Evolutionary conservation across 176 grass and related monocot genomes (phyloP).

Genomic region (Bromus sterilis): DNA sequence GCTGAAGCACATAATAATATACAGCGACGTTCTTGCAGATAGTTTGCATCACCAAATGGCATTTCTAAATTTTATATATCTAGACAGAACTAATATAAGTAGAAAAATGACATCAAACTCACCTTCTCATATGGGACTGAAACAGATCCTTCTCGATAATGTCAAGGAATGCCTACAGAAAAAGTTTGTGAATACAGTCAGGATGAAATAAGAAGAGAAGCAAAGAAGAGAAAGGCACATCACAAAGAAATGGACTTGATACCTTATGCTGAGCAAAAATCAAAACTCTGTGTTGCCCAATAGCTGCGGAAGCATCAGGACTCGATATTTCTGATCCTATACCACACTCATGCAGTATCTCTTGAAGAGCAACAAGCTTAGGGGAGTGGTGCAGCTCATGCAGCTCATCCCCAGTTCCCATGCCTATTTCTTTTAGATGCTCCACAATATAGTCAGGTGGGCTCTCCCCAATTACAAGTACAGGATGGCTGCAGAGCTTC

Average conservation of each 20-base stretch:
- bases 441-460: conserved; percentile 52
- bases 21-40: background rate
- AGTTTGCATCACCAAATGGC: background rate
- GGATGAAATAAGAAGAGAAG: background rate
- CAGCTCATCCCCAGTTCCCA: conserved; percentile 61
- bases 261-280: conserved; percentile 99
- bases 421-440: conserved; percentile 52
- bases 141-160: conserved; percentile 98
- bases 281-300: conserved; percentile 89
- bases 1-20: background rate
- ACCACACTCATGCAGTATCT: conserved; percentile 96
- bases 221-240: background rate
- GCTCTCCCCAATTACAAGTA: conserved; percentile 72
- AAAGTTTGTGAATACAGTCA: background rate
- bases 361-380: conserved; percentile 99
- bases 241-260: background rate
- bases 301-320: conserved; percentile 47
- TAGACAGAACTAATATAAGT: background rate
- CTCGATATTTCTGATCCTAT: conserved; percentile 83
- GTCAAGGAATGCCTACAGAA: conserved; percentile 81
- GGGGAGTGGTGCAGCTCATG: conserved; percentile 85
- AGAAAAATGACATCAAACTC: conserved; percentile 11
- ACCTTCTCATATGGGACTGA: conserved; percentile 90
- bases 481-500: conserved; percentile 94
- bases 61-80: background rate